Conservation (phyloP, 306 rosid species). For the Begonia masoniana region DNA sequence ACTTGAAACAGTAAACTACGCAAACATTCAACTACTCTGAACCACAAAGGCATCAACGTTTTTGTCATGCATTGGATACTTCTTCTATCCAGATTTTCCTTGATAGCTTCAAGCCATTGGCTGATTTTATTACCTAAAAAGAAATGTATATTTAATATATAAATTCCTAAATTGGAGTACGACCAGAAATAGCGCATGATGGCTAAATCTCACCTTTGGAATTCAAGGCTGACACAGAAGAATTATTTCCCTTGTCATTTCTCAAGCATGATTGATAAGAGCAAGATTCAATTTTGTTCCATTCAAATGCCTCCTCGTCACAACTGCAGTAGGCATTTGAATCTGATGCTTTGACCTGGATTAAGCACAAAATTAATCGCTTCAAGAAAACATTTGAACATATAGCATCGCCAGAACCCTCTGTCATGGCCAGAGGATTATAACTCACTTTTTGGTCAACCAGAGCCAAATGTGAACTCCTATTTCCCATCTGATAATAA, state of each 20-base stretch:
- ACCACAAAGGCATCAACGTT: slow-evolving; percentile 33
- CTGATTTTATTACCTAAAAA: slow-evolving; percentile 34
- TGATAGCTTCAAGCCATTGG: slow-evolving; percentile 24
- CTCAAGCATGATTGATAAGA: slow-evolving; percentile 21
- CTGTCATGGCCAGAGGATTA: background rate
- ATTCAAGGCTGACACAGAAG: slow-evolving; percentile 15
- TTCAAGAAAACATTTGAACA: background rate
- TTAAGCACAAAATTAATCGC: slow-evolving; percentile 2
- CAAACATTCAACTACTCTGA: slow-evolving; percentile 38
- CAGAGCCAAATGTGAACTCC: slow-evolving; percentile 42
- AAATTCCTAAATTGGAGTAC: slow-evolving; percentile 1
- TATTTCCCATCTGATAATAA: slow-evolving; percentile 40
- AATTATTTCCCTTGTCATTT: slow-evolving; percentile 15
- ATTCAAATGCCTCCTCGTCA: slow-evolving; percentile 35
- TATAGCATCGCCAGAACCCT: slow-evolving; percentile 5
- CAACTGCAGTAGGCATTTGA: slow-evolving; percentile 59
- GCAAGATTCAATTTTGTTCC: slow-evolving; percentile 15
- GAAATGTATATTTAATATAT: background rate
- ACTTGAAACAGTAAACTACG: slow-evolving; percentile 32
- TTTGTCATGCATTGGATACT: slow-evolving; percentile 26
- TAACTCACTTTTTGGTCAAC: slow-evolving; percentile 75
- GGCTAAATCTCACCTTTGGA: slow-evolving; percentile 37
- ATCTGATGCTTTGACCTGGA: slow-evolving; percentile 43
- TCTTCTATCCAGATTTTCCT: slow-evolving; percentile 40
- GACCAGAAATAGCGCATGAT: slow-evolving; percentile 2